A percentile compares a stretch with the other conserved stretches of the same genome.
Conservation (phyloP, 202 grass and related monocot species). For the Sporobolus alterniflorus region DNA sequence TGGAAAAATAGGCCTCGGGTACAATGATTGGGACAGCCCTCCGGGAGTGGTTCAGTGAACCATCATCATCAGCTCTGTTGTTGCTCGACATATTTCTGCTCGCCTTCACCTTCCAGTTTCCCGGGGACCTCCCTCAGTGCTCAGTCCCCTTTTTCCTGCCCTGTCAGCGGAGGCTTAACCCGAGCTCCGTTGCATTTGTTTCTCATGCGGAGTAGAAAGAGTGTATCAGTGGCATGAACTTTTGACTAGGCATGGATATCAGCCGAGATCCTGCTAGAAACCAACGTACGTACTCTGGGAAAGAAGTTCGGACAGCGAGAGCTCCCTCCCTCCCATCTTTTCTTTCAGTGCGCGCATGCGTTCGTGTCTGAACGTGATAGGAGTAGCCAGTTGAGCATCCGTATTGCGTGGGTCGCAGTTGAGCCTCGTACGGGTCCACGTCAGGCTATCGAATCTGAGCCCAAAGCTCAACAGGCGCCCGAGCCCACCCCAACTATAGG, state of each 20-base stretch:
- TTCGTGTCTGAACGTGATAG: too few relatives aligned
- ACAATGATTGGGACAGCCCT: constrained; percentile 42
- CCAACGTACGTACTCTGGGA: neutral
- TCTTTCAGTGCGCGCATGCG: neutral
- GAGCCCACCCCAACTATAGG: too few relatives aligned
- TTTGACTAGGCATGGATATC: neutral
- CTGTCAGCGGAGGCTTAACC: neutral
- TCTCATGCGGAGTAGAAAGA: neutral
- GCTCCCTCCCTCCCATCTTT: too few relatives aligned
- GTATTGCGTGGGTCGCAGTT: neutral
- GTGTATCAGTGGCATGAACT: neutral
- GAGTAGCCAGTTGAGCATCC: too few relatives aligned
- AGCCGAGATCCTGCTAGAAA: neutral
- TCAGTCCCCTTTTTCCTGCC: neutral
- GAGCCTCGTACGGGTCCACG: neutral
- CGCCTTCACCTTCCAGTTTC: neutral
- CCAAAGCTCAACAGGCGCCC: too few relatives aligned
- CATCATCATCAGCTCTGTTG: too few relatives aligned
- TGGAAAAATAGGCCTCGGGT: neutral
- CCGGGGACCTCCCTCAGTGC: neutral
- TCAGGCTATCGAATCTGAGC: too few relatives aligned
- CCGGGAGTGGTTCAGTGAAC: constrained; percentile 13
- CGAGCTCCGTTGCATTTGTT: neutral
- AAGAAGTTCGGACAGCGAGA: neutral
- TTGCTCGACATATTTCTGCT: neutral